Conservation (phyloP, 768 basidiomycete genomes). For the Lactarius hatsudake region DNA sequence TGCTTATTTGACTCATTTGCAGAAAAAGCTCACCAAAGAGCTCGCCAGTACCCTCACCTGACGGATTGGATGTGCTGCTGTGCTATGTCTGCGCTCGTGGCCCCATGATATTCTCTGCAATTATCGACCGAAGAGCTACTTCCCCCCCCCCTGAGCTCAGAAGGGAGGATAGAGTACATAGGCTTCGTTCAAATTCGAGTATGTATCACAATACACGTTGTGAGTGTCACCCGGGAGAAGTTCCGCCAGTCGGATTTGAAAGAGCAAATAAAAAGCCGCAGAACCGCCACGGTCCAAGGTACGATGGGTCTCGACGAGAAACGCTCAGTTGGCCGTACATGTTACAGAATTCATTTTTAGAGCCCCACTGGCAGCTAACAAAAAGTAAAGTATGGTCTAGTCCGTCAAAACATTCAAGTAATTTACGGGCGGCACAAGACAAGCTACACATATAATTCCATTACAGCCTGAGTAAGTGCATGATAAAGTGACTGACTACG, state of each 20-base stretch:
- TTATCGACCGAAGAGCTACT: not conserved
- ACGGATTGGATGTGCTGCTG: not conserved
- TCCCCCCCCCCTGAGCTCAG: not conserved
- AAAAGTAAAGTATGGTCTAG: too few relatives aligned
- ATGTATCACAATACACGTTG: not conserved
- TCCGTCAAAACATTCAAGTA: too few relatives aligned
- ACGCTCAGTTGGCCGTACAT: too few relatives aligned
- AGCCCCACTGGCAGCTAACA: too few relatives aligned
- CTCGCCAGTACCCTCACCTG: slow-evolving; percentile 40
- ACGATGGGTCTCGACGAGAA: too few relatives aligned
- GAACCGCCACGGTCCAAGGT: not conserved
- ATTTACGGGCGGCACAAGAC: too few relatives aligned
- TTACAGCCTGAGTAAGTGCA: too few relatives aligned
- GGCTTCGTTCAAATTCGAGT: not conserved
- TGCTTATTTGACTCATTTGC: slow-evolving; percentile 63
- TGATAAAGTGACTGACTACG: too few relatives aligned
- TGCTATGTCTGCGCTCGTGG: not conserved
- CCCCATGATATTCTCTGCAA: not conserved
- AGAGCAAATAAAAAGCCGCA: not conserved
- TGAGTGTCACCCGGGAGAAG: not conserved
- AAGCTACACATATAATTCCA: too few relatives aligned
- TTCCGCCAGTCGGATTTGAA: not conserved
- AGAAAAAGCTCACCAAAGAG: slow-evolving; percentile 63
- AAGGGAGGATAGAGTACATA: not conserved
- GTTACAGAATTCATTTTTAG: too few relatives aligned